Base-by-base conservation (phyloP, 768 basidiomycete species). In the Fistulinella prunicolor region DNA sequence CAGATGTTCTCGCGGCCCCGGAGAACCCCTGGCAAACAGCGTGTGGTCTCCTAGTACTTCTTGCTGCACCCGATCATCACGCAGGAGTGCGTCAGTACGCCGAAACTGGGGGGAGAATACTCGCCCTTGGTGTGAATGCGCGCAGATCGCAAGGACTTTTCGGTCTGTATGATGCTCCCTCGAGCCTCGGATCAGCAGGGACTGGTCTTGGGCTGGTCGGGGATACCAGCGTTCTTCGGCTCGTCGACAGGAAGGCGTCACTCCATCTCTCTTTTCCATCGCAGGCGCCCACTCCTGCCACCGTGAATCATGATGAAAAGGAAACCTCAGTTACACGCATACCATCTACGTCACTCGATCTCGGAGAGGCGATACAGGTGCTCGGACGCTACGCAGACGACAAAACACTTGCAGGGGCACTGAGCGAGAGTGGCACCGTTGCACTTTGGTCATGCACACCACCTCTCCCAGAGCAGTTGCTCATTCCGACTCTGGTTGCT, bases 31-130 rank as follows among this genome's bases (percentile, higher is more conserved):
- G 94, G 94, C 65, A 79, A 30, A 60, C 71, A 6, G 75, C 78
- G 9, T 94, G 91, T 61, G 84, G 85, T 3, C 73, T 95, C 2
- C 78, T 97, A 16, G 85, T 94, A 42, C 70, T 95, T 82, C 89
- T n/a, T 76, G 82, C 47, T 78, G 78, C 40, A 17, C 76, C 66
- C 9, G 62, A 72, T 54, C 59, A 65, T 43, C 66, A 70, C 20
- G 44, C 70, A 9, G 63, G 75, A 2, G 80, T 94, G 40, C 72
- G 70, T 42, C 71, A 71, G 4, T 95, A 80, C 53, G 78, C 87
- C 7, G 73, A 80, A 34, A 55, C 67, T 7, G 92, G 93, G 0
- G 93, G 94, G 2, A 70, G 70, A n/a, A 78, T 85, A 54, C 68
- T 94, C 4, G 82, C 81, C 3, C 70, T 93, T 12, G 82, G 83